Evolutionary conservation across 768 basidiomycete genomes (phyloP).

Genomic region (Pisolithus tinctorius): DNA sequence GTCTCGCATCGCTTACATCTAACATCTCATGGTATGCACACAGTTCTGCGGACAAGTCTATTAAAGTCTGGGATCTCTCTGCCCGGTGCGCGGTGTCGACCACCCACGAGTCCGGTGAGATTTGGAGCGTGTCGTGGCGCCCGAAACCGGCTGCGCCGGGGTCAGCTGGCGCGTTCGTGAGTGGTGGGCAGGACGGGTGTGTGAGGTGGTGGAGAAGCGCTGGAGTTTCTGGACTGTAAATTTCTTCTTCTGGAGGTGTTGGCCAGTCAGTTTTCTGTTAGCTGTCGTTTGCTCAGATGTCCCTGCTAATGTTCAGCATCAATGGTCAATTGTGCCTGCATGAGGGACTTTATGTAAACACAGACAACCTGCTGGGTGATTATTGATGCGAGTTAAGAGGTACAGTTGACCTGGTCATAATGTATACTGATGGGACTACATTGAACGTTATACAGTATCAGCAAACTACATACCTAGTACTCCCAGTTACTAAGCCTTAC

Average conservation of each 20-base stretch:
- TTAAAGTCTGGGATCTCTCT: slow-evolving; percentile 83
- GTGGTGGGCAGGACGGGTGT: slow-evolving; percentile 67
- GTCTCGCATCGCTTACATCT: too few relatives aligned
- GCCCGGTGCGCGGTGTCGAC: slow-evolving; percentile 72
- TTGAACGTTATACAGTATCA: too few relatives aligned
- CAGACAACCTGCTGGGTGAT: too few relatives aligned
- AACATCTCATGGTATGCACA: not conserved
- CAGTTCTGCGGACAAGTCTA: slow-evolving; percentile 79
- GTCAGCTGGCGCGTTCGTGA: slow-evolving; percentile 58
- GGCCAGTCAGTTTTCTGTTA: too few relatives aligned
- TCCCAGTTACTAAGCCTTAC: not conserved
- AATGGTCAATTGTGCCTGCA: too few relatives aligned
- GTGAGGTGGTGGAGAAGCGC: slow-evolving; percentile 78
- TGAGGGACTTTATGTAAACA: too few relatives aligned
- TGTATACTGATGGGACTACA: too few relatives aligned
- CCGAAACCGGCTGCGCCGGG: slow-evolving; percentile 52
- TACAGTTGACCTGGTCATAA: too few relatives aligned
- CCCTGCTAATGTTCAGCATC: too few relatives aligned
- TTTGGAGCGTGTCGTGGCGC: slow-evolving; percentile 81
- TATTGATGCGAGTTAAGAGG: too few relatives aligned
- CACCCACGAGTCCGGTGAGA: slow-evolving; percentile 70
- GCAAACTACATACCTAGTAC: too few relatives aligned
- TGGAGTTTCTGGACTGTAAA: slow-evolving; percentile 33
- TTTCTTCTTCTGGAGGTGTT: not conserved
- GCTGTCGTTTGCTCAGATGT: too few relatives aligned